Conservation (phyloP, 108 stramenopile species). For the Schizochytrium sp. region DNA sequence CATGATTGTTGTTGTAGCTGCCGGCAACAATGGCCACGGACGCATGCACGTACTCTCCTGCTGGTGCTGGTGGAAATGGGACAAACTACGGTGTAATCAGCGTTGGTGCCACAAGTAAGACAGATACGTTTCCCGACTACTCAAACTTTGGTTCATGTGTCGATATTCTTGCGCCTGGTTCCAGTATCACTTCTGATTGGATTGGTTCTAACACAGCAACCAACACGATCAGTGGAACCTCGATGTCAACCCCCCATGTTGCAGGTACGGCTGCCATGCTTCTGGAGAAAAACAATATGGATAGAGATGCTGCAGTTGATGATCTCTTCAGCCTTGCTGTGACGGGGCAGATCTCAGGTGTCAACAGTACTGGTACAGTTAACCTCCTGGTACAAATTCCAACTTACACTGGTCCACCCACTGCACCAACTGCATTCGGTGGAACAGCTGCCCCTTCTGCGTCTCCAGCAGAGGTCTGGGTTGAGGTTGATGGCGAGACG, state of each 20-base stretch:
- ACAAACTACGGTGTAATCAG: neutral
- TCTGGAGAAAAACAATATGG: slow-evolving; percentile 11
- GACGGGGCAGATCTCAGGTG: neutral
- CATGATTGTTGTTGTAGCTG: slow-evolving; percentile 62
- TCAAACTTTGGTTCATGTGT: slow-evolving; percentile 62
- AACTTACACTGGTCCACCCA: slow-evolving; percentile 34
- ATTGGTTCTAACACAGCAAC: neutral
- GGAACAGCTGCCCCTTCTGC: neutral
- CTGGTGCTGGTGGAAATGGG: slow-evolving; percentile 44
- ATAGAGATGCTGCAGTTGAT: neutral
- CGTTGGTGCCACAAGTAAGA: neutral
- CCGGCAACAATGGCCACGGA: slow-evolving; percentile 61
- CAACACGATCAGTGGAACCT: slow-evolving; percentile 62
- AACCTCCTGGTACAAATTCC: slow-evolving; percentile 45
- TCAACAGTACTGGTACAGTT: neutral
- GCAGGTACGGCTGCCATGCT: slow-evolving; percentile 62
- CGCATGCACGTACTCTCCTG: slow-evolving; percentile 62
- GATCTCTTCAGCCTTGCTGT: slow-evolving; percentile 19
- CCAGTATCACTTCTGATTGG: slow-evolving; percentile 43
- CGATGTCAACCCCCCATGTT: slow-evolving; percentile 67
- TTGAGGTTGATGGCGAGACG: neutral
- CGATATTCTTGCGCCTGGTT: slow-evolving; percentile 62
- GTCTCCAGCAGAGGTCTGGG: neutral
- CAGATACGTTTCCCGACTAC: slow-evolving; percentile 34
- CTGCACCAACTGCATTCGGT: neutral